Percentiles rank a stretch among this genome's conserved stretches.
phyloP scores from a whole-genome alignment of 2,329 filamentous ascomycete species.

The Aspergillus pseudoviridinutans region DNA sequence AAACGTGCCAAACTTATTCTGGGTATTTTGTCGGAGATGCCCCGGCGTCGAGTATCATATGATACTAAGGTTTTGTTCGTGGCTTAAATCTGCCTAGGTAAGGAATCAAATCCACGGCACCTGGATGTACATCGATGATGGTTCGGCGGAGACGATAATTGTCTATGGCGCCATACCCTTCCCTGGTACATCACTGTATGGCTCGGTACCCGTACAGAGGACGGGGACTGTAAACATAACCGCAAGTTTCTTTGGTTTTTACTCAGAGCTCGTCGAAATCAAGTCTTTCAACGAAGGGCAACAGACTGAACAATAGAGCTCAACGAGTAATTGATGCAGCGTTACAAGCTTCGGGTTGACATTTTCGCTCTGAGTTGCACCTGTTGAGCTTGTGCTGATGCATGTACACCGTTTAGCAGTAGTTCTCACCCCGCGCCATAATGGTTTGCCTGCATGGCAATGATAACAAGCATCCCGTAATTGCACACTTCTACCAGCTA shows the following conservation, averaged over 20 bases:
- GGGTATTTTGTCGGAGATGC: slow-evolving; percentile 1
- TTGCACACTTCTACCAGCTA: not conserved
- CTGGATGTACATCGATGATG: not conserved
- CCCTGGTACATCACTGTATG: not conserved
- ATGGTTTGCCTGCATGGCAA: not conserved
- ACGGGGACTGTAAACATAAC: not conserved
- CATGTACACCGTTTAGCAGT: not conserved
- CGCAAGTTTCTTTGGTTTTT: not conserved
- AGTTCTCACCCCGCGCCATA: not conserved
- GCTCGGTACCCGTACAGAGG: not conserved
- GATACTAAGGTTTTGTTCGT: not conserved
- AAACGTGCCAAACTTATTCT: not conserved
- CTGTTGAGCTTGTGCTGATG: not conserved
- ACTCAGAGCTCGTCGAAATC: not conserved
- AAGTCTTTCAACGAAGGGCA: not conserved
- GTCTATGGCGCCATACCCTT: not conserved
- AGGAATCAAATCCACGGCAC: not conserved
- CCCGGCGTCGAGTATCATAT: slow-evolving; percentile 2
- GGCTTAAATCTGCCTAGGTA: not conserved
- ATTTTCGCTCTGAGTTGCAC: too few species aligned
- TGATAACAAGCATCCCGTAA: not conserved
- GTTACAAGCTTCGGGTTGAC: not conserved
- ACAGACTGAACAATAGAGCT: not conserved
- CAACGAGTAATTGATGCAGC: not conserved
- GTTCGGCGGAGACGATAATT: not conserved